phyloP scores from a whole-genome alignment of 257 asterid genomes.

The Nicotiana knightiana region DNA sequence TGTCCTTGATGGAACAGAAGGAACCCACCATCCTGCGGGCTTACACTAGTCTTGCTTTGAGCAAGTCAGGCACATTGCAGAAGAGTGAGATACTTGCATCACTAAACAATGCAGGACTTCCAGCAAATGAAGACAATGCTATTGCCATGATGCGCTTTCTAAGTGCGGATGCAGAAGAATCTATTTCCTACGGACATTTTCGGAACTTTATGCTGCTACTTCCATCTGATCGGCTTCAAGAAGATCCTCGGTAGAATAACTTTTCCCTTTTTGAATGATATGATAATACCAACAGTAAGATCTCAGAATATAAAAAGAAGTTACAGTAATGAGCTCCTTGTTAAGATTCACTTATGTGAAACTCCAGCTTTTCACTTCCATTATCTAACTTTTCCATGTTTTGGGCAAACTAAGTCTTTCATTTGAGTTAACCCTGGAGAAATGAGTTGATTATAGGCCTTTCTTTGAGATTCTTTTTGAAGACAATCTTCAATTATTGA shows the following conservation, averaged over 20 bases:
- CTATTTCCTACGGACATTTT: slow-evolving; percentile 98
- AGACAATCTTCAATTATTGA: not conserved
- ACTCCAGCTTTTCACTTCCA: not conserved
- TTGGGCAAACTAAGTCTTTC: not conserved
- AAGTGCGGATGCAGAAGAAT: slow-evolving; percentile 79
- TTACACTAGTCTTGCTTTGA: slow-evolving; percentile 92
- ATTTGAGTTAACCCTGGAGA: not conserved
- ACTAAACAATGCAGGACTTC: slow-evolving; percentile 87
- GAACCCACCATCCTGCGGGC: slow-evolving; percentile 98
- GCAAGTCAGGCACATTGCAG: slow-evolving; percentile 92
- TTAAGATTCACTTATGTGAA: not conserved
- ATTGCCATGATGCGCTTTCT: slow-evolving; percentile 99
- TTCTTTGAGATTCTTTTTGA: not conserved
- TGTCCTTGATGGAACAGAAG: slow-evolving; percentile 95
- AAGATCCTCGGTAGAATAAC: slow-evolving; percentile 81
- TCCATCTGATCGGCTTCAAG: slow-evolving; percentile 96
- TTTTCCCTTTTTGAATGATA: not conserved
- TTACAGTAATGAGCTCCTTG: not conserved
- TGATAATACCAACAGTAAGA: not conserved
- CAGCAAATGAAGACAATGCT: slow-evolving; percentile 98
- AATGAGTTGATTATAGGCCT: slow-evolving; percentile 1
- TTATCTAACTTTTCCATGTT: not conserved
- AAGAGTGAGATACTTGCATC: slow-evolving; percentile 92
- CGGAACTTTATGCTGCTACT: slow-evolving; percentile 95
- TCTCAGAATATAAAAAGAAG: not conserved